These are phyloP conservation scores for Trichoderma koningiopsis DNA, from an alignment of 2,329 filamentous ascomycete species.

Conservation along the genomic window DNA sequence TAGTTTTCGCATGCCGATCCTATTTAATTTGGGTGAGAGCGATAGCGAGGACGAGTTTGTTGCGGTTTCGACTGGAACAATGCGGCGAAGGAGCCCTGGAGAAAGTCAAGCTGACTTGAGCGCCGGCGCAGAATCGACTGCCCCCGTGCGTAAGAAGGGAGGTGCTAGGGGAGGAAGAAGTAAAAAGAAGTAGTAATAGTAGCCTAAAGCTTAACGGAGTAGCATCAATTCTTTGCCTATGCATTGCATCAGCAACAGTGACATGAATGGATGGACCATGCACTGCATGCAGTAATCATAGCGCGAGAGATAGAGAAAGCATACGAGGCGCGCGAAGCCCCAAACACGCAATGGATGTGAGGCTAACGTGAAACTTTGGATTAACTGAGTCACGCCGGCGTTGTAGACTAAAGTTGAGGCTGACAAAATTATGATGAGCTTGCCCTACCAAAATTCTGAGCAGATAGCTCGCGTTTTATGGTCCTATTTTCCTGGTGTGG, in stretches of 20 bases:
- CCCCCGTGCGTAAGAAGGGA: constrained; percentile 46
- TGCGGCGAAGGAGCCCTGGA: constrained; percentile 81
- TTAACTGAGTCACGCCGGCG: constrained; percentile 30
- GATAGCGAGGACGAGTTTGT: constrained; percentile 92
- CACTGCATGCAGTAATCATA: background rate
- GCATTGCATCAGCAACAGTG: background rate
- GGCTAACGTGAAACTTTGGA: constrained; percentile 6
- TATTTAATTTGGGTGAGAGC: constrained; percentile 90
- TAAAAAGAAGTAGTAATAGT: constrained; percentile 36
- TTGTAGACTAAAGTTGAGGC: background rate
- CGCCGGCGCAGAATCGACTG: constrained; percentile 57
- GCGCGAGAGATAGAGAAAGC: background rate
- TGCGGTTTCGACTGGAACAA: constrained; percentile 72
- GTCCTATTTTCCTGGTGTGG: background rate
- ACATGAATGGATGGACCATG: background rate
- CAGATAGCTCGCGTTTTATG: constrained; percentile 9
- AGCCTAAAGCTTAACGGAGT: background rate
- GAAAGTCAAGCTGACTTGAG: constrained; percentile 58
- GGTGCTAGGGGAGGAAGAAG: constrained; percentile 42
- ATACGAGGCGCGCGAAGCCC: background rate
- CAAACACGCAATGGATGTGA: background rate
- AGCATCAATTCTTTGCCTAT: background rate
- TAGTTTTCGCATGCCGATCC: constrained; percentile 86
- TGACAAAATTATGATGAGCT: constrained; percentile 17
- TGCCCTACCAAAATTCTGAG: background rate